Percentiles rank a stretch among this genome's conserved stretches.
phyloP scores from a whole-genome alignment of 192 early-diverging fungal genomes.

The Ambispora gerdemannii region DNA sequence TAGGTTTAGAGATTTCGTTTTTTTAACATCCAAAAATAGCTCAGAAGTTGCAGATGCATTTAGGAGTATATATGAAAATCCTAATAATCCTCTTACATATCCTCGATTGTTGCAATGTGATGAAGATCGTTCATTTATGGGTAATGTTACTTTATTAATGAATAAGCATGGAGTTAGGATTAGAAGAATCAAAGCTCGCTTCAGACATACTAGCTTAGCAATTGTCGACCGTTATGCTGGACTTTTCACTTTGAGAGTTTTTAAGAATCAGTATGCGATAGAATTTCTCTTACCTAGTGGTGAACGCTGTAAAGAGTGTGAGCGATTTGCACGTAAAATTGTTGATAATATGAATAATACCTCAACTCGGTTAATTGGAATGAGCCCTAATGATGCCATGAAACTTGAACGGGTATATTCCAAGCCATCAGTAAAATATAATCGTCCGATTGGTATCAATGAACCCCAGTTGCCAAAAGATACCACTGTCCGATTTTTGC shows the following conservation, averaged over 20 bases:
- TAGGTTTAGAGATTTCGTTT: conserved; percentile 4
- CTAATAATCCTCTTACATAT: too few relatives aligned
- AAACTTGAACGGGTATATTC: not conserved
- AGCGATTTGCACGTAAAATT: not conserved
- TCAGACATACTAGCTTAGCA: not conserved
- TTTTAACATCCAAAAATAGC: conserved; percentile 5
- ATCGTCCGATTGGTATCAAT: not conserved
- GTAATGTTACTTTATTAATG: conserved; percentile 1
- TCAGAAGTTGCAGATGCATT: too few relatives aligned
- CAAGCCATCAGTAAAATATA: not conserved
- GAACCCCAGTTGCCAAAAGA: too few relatives aligned
- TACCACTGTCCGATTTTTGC: too few relatives aligned
- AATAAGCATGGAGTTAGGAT: not conserved
- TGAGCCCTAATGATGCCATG: not conserved
- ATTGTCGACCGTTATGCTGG: not conserved
- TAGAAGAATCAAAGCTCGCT: not conserved
- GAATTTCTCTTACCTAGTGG: not conserved
- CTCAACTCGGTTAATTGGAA: not conserved
- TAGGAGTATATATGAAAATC: too few relatives aligned
- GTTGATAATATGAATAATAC: too few relatives aligned
- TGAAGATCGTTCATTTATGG: not conserved
- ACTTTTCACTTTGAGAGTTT: too few relatives aligned
- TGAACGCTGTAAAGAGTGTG: not conserved
- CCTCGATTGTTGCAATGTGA: not conserved
- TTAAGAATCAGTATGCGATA: too few relatives aligned